Evolutionary conservation across 1,139 yeast genomes (phyloP), one percentile per base, ranked within the genome.

Genomic region (Petasospora rhodanensis): DNA sequence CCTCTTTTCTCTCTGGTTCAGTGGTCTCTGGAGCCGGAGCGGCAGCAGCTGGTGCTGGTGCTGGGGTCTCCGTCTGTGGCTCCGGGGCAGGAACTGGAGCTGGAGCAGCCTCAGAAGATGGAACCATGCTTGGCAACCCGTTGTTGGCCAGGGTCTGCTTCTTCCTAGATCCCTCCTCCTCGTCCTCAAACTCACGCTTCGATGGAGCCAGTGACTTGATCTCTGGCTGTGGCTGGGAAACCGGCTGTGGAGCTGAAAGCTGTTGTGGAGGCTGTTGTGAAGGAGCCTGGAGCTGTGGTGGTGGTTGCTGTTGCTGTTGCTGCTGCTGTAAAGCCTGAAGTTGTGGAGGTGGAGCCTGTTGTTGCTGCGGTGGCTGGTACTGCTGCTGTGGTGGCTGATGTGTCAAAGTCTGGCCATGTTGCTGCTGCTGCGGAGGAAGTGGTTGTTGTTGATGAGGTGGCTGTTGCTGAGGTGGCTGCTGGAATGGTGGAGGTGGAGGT

Each of bases 371-470:
- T 47, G 21, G 54, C 46, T 31, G 46, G 28, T 18, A 24, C 23
- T 44, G 55, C 45, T 31, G 43, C 33, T 21, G 37, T 28, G 44
- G 49, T 8, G 46, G 47, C n/a, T 41, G 45, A 19, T 43, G 50
- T 18, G 38, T n/a, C n/a, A n/a, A n/a, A n/a, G n/a, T n/a, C n/a
- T n/a, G n/a, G n/a, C n/a, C n/a, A n/a, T n/a, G 49, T 18, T 38
- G 48, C 29, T 35, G 49, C 11, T 25, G 28, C 24, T 31, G 36
- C 22, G 37, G 44, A 17, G 26, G 24, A 3, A 25, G 15, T 18
- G 39, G 34, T 19, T 35, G 49, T 53, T n/a, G n/a, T n/a, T n/a
- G n/a, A n/a, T n/a, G n/a, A n/a, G 72, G 67, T 8, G 72, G 75
- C 49, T 73, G 79, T 54, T 74, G 74, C 45, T 31, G 52, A 46